A percentile compares a stretch with the other conserved stretches of the same genome.
These are phyloP conservation scores for Yamadazyma laniorum DNA, from an alignment of 805 yeast genomes.

Conservation along the genomic window DNA sequence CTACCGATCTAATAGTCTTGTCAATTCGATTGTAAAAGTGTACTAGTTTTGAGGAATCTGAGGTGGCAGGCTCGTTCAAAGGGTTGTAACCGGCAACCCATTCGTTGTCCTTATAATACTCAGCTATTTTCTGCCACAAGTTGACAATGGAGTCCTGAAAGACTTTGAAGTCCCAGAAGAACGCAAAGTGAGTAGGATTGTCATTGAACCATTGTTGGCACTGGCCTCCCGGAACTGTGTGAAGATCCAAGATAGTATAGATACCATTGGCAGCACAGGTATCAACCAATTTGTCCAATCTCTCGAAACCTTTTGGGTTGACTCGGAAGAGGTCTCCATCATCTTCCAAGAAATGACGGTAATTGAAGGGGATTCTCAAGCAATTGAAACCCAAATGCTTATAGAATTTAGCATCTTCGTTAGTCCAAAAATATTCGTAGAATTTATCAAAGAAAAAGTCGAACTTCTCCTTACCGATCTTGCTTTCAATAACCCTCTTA, in stretches of 20 bases:
- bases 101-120: conserved; percentile 42
- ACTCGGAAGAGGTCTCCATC: conserved; percentile 43
- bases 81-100: conserved; percentile 56
- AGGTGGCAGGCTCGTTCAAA: conserved; percentile 50
- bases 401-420: conserved; percentile 46
- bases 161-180: conserved; percentile 49
- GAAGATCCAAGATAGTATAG: conserved; percentile 48
- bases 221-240: conserved; percentile 55
- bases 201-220: conserved; percentile 55
- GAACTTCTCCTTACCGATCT: conserved; percentile 46
- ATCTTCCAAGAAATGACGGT: conserved; percentile 47
- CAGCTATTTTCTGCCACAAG: conserved; percentile 46
- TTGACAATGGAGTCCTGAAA: conserved; percentile 46
- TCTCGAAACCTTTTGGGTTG: conserved; percentile 44
- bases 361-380: conserved; percentile 50
- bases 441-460: conserved; percentile 50
- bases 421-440: conserved; percentile 54
- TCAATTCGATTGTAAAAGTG: conserved; percentile 38
- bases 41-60: conserved; percentile 40
- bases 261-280: conserved; percentile 46
- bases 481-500: conserved; percentile 36
- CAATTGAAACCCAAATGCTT: conserved; percentile 41
- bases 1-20: conserved; percentile 39
- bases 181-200: conserved; percentile 44
- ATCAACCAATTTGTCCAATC: conserved; percentile 42